These are phyloP conservation scores for Gillenia trifoliata DNA, from an alignment of 306 rosid genomes.

Conservation along the genomic window DNA sequence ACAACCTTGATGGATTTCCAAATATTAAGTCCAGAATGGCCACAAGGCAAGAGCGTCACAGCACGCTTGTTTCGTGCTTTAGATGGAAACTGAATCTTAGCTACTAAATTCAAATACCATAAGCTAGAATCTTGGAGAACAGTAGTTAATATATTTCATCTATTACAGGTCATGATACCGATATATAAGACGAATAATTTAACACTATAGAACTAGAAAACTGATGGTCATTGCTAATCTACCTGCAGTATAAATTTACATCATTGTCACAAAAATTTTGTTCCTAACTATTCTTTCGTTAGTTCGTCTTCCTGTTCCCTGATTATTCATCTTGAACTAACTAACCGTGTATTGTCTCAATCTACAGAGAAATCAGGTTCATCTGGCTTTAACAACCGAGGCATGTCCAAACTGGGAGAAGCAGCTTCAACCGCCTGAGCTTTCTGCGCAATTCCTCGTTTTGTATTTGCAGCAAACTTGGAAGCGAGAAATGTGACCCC, in stretches of 20 bases:
- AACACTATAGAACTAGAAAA: neutral
- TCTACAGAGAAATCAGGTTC: constrained; percentile 76
- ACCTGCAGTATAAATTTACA: constrained; percentile 24
- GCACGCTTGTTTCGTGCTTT: neutral
- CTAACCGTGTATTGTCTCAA: constrained; percentile 24
- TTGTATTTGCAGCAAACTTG: constrained; percentile 69
- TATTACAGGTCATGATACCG: neutral
- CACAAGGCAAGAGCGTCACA: too few species aligned
- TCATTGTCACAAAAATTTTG: constrained; percentile 11
- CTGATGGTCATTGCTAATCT: constrained; percentile 17
- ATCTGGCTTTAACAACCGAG: constrained; percentile 76
- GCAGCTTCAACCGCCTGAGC: constrained; percentile 32
- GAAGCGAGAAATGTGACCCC: constrained; percentile 70
- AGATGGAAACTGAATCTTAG: neutral
- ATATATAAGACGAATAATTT: neutral
- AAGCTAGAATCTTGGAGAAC: neutral
- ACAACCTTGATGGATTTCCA: too few species aligned
- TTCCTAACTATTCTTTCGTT: constrained; percentile 29
- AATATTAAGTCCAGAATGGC: too few species aligned
- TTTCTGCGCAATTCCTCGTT: constrained; percentile 44
- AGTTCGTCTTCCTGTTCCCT: constrained; percentile 9
- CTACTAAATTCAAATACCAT: neutral
- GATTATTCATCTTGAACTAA: constrained; percentile 16
- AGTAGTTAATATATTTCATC: neutral
- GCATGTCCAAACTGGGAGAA: constrained; percentile 45